Evolutionary conservation across 352 stramenopile genomes (phyloP).

Genomic region (Phytophthora multivora): DNA sequence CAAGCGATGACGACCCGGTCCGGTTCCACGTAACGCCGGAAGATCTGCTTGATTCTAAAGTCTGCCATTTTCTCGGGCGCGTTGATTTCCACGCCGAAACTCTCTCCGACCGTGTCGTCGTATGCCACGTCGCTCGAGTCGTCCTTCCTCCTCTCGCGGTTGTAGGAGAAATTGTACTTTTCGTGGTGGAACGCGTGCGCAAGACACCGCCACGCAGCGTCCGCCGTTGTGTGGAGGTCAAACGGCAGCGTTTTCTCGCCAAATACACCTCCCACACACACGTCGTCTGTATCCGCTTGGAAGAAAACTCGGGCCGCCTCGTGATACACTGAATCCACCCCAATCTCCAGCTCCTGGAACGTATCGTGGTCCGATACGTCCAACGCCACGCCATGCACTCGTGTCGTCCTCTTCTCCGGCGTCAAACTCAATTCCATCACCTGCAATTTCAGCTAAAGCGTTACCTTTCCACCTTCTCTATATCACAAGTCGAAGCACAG

Average conservation of each 20-base stretch:
- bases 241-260: conserved; percentile 54
- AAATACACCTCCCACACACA: conserved; percentile 37
- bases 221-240: conserved; percentile 35
- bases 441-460: conserved; percentile 1
- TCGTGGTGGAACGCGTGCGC: conserved; percentile 37
- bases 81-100: conserved; percentile 59
- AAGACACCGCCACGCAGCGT: conserved; percentile 49
- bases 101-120: conserved; percentile 65
- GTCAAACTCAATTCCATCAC: conserved; percentile 33
- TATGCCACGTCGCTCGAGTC: conserved; percentile 1
- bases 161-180: conserved; percentile 43
- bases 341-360: conserved; percentile 39
- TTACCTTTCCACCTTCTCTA: neutral
- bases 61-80: conserved; percentile 45
- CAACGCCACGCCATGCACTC: conserved; percentile 30
- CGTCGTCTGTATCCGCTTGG: conserved; percentile 13
- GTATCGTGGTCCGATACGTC: conserved; percentile 30
- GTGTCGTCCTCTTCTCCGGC: conserved; percentile 31
- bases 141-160: conserved; percentile 19
- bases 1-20: conserved; percentile 66
- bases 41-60: conserved; percentile 63
- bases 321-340: conserved; percentile 41
- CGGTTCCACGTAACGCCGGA: conserved; percentile 56
- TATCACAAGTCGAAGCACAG: neutral
- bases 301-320: conserved; percentile 42